These are phyloP conservation scores for Aureobasidium sp. DNA, from an alignment of 2,329 filamentous ascomycete genomes.

Conservation along the genomic window DNA sequence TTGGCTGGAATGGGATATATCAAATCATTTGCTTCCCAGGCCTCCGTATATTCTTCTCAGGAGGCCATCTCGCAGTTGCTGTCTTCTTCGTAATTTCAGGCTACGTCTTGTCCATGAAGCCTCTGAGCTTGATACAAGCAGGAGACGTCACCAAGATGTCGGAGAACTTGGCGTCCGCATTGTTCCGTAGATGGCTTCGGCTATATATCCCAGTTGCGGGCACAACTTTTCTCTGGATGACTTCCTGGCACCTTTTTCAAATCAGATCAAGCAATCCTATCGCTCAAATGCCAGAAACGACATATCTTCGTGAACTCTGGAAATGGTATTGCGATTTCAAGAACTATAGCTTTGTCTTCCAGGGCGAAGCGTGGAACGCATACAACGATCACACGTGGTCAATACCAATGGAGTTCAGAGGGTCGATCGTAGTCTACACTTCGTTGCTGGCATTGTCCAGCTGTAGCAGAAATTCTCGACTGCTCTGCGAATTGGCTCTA, in stretches of 20 bases:
- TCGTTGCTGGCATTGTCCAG: slow-evolving; percentile 49
- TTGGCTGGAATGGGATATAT: slow-evolving; percentile 41
- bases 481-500: slow-evolving; percentile 45
- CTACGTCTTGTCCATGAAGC: slow-evolving; percentile 43
- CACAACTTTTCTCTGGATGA: slow-evolving; percentile 47
- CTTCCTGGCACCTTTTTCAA: slow-evolving; percentile 45
- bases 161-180: slow-evolving; percentile 38
- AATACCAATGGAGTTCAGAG: slow-evolving; percentile 55
- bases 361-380: slow-evolving; percentile 47
- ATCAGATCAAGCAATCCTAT: slow-evolving; percentile 33
- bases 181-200: slow-evolving; percentile 44
- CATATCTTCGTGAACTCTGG: slow-evolving; percentile 37
- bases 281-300: slow-evolving; percentile 7
- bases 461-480: slow-evolving; percentile 45
- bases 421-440: slow-evolving; percentile 56
- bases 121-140: slow-evolving; percentile 35
- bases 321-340: slow-evolving; percentile 50
- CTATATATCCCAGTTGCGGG: slow-evolving; percentile 45
- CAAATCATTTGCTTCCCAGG: slow-evolving; percentile 47
- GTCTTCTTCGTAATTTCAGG: slow-evolving; percentile 46
- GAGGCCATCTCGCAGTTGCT: slow-evolving; percentile 51
- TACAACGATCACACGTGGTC: slow-evolving; percentile 56
- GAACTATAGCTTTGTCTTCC: slow-evolving; percentile 61
- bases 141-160: slow-evolving; percentile 31
- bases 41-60: slow-evolving; percentile 52